A percentile compares a stretch with the other conserved stretches of the same genome.
Evolutionary conservation across 2,329 filamentous ascomycete species (phyloP).

Genomic region (Blastomyces percursus): DNA sequence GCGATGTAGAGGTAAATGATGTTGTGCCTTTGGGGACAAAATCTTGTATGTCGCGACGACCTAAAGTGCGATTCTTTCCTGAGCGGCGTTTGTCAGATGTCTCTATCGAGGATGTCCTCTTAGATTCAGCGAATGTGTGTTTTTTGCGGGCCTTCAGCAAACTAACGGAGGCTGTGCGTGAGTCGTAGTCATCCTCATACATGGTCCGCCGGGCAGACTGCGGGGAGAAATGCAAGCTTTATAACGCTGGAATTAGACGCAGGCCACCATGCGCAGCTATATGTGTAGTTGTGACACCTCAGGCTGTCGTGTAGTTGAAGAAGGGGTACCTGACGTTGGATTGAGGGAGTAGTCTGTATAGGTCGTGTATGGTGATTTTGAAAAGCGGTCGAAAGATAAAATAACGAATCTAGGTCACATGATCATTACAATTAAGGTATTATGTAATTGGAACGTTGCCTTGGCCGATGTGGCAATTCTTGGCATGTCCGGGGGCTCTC

Average conservation of each 20-base stretch:
- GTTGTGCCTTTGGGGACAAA: conserved; percentile 29
- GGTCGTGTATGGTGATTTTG: not conserved
- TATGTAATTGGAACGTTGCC: not conserved
- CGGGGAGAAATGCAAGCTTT: not conserved
- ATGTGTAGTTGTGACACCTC: not conserved
- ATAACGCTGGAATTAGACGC: not conserved
- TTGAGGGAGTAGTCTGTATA: not conserved
- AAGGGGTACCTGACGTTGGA: not conserved
- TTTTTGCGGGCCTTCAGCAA: conserved; percentile 24
- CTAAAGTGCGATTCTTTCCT: conserved; percentile 17
- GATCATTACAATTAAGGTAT: not conserved
- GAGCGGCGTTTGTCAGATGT: conserved; percentile 21
- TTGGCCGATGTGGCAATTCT: not conserved
- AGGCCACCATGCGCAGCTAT: not conserved
- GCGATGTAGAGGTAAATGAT: conserved; percentile 24
- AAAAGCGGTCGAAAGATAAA: not conserved
- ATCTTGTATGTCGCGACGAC: conserved; percentile 22
- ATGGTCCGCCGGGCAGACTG: not conserved
- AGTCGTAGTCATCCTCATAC: conserved; percentile 30
- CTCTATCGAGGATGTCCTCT: conserved; percentile 16
- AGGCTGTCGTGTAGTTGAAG: not conserved
- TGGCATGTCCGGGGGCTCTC: too few species aligned
- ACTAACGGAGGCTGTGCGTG: conserved; percentile 37
- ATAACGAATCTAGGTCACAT: not conserved
- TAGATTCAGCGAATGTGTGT: conserved; percentile 17